Percentiles rank a stretch among this genome's conserved stretches.
Evolutionary conservation across 768 basidiomycete genomes (phyloP).

Genomic region (Boletus barrowsii): DNA sequence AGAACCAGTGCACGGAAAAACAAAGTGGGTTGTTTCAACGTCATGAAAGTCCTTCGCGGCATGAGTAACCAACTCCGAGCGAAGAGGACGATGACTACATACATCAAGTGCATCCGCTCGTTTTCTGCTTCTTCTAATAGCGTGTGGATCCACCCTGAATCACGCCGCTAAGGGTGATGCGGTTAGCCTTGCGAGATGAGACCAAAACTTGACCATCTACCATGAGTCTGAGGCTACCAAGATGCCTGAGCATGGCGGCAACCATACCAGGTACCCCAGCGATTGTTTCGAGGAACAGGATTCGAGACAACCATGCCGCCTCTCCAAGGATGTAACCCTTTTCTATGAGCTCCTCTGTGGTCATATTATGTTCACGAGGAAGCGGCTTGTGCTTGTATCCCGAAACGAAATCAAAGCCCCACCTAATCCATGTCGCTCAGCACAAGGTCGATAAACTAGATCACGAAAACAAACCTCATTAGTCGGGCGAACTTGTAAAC

Average conservation of each 20-base stretch:
- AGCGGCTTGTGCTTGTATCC: constrained; percentile 77
- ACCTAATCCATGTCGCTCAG: constrained; percentile 34
- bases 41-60: constrained; percentile 85
- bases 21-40: constrained; percentile 72
- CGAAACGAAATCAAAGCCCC: constrained; percentile 79
- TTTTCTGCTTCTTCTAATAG: constrained; percentile 94
- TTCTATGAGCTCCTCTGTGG: constrained; percentile 68
- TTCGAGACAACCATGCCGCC: constrained; percentile 69
- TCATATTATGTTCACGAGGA: constrained; percentile 60
- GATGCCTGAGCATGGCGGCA: constrained; percentile 83
- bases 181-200: constrained; percentile 7
- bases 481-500: constrained; percentile 62
- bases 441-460: constrained; percentile 2
- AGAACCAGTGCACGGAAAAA: constrained; percentile 83
- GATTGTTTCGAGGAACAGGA: constrained; percentile 79
- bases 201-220: constrained; percentile 37
- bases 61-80: constrained; percentile 11
- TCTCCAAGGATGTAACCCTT: constrained; percentile 73
- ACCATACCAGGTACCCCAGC: constrained; percentile 98
- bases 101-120: constrained; percentile 95
- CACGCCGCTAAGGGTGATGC: constrained; percentile 39
- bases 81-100: constrained; percentile 3
- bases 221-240: constrained; percentile 86
- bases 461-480: constrained; percentile 36
- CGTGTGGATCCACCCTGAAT: constrained; percentile 85